Percentiles rank a stretch among this genome's conserved stretches.
Conservation (phyloP, 768 basidiomycete species). For the Leucocoprinus birnbaumii region DNA sequence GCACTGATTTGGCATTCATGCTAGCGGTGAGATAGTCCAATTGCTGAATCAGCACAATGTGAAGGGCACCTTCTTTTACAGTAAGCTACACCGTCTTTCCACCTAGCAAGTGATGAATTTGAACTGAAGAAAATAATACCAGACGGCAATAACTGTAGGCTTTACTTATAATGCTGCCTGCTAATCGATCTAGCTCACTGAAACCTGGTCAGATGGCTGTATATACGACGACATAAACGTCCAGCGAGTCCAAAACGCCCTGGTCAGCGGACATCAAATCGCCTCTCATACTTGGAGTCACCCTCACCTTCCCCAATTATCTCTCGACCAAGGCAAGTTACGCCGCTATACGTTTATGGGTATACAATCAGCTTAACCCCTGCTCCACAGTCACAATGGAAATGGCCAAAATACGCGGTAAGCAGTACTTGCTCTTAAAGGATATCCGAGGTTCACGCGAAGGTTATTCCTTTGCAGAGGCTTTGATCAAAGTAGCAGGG, state of each 20-base stretch:
- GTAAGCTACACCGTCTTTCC: conserved; percentile 17
- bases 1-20: not conserved
- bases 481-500: conserved; percentile 25
- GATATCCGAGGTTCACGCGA: not conserved
- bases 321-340: conserved; percentile 24
- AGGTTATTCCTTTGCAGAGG: conserved; percentile 14
- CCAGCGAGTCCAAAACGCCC: conserved; percentile 25
- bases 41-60: conserved; percentile 21
- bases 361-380: not conserved
- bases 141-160: conserved; percentile 28
- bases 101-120: not conserved
- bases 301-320: conserved; percentile 26
- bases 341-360: too few species aligned
- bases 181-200: not conserved
- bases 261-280: conserved; percentile 29
- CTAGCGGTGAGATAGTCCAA: conserved; percentile 19
- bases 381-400: conserved; percentile 19
- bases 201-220: conserved; percentile 21
- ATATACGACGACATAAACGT: conserved; percentile 27
- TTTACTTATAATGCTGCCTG: conserved; percentile 1
- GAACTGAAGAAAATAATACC: not conserved
- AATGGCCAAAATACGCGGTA: conserved; percentile 20
- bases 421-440: not conserved
- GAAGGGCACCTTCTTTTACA: conserved; percentile 30
- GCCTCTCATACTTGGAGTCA: conserved; percentile 35